These are phyloP conservation scores for Ophiostoma ips DNA, from an alignment of 2,329 filamentous ascomycete species.

Conservation along the genomic window DNA sequence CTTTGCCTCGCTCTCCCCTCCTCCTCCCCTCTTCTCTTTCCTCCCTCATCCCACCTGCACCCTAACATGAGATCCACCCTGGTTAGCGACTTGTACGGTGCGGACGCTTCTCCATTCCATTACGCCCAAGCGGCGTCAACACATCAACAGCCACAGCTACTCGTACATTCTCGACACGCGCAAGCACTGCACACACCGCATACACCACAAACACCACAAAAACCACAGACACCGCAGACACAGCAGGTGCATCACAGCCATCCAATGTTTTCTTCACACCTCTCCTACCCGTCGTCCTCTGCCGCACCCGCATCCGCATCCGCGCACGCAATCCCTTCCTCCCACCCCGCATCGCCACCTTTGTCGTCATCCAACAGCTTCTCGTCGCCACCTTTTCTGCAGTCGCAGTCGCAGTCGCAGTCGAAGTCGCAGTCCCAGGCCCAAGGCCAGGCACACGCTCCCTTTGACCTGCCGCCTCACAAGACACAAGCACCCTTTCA, in stretches of 20 bases:
- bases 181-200: slow-evolving; percentile 23
- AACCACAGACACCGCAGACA: slow-evolving; percentile 18
- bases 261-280: slow-evolving; percentile 4
- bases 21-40: not conserved
- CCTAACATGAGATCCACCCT: slow-evolving; percentile 33
- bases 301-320: not conserved
- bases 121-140: not conserved
- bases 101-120: slow-evolving; percentile 54
- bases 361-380: slow-evolving; percentile 17
- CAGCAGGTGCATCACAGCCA: slow-evolving; percentile 19
- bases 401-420: not conserved
- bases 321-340: not conserved
- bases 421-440: too few relatives aligned
- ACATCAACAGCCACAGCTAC: slow-evolving; percentile 31
- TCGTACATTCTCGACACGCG: slow-evolving; percentile 25
- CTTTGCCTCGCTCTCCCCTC: not conserved
- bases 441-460: too few relatives aligned
- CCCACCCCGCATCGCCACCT: slow-evolving; percentile 12
- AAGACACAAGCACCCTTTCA: not conserved
- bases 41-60: not conserved
- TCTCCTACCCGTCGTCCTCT: not conserved
- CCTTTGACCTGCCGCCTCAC: not conserved
- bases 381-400: slow-evolving; percentile 2
- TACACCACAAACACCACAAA: slow-evolving; percentile 23
- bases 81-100: slow-evolving; percentile 53